phyloP scores from a whole-genome alignment of 352 stramenopile genomes.

The Globisporangium splendens region DNA sequence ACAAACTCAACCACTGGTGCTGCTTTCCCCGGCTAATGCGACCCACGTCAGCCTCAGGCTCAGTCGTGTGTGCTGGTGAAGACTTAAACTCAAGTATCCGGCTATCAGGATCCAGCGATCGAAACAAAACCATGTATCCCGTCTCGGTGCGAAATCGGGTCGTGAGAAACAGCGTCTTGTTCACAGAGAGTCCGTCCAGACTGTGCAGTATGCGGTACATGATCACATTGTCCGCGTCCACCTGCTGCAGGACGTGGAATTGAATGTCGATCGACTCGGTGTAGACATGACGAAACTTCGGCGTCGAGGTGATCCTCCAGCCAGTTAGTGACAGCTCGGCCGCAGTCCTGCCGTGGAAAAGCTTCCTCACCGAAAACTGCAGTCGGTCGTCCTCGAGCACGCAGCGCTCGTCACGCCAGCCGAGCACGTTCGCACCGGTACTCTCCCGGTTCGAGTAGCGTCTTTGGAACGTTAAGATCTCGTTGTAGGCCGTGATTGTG shows the following conservation, averaged over 20 bases:
- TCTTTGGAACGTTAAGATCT: slow-evolving; percentile 37
- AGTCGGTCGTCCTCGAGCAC: slow-evolving; percentile 40
- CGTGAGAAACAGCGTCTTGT: slow-evolving; percentile 43
- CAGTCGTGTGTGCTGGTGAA: not conserved
- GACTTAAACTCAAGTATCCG: not conserved
- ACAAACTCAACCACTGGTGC: slow-evolving; percentile 46
- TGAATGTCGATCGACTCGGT: slow-evolving; percentile 38
- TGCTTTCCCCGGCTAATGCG: not conserved
- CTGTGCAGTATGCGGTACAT: slow-evolving; percentile 50
- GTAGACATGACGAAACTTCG: slow-evolving; percentile 31
- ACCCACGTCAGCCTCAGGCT: not conserved
- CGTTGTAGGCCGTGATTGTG: slow-evolving; percentile 25
- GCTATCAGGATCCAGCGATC: slow-evolving; percentile 28
- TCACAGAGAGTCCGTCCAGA: slow-evolving; percentile 12
- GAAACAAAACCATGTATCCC: slow-evolving; percentile 45
- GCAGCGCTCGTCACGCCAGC: slow-evolving; percentile 46
- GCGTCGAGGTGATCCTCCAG: slow-evolving; percentile 41
- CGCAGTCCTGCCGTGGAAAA: slow-evolving; percentile 29
- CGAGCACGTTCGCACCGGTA: slow-evolving; percentile 45
- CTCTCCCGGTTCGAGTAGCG: slow-evolving; percentile 33
- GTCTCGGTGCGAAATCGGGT: slow-evolving; percentile 30
- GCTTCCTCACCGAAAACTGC: slow-evolving; percentile 55
- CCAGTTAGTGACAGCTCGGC: slow-evolving; percentile 27
- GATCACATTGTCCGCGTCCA: slow-evolving; percentile 59
- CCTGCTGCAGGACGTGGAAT: slow-evolving; percentile 37